Conservation (phyloP, 192 early-diverging fungal species). For the Lobulomyces angularis region DNA sequence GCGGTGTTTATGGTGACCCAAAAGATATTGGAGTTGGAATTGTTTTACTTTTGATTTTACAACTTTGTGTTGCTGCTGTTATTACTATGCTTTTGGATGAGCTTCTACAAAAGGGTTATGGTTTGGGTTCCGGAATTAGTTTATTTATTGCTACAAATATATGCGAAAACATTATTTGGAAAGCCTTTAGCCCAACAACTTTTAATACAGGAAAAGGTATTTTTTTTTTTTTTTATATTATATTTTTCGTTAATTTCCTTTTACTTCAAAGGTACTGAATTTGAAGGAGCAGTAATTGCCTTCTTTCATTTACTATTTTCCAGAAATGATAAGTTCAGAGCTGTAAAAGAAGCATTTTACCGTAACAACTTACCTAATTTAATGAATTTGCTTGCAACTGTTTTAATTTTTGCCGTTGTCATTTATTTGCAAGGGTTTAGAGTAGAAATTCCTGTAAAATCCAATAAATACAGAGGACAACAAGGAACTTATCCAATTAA, state of each 20-base stretch:
- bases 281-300: constrained; percentile 93
- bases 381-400: constrained; percentile 80
- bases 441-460: constrained; percentile 98
- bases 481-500: constrained; percentile 98
- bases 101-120: constrained; percentile 99
- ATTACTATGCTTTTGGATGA: constrained; percentile 98
- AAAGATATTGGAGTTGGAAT: constrained; percentile 94
- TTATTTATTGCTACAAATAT: constrained; percentile 99
- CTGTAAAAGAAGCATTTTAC: constrained; percentile 94
- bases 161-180: constrained; percentile 99
- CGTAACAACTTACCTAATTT: constrained; percentile 55
- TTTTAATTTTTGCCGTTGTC: constrained; percentile 53
- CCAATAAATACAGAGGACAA: constrained; percentile 88
- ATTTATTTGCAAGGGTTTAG: constrained; percentile 97
- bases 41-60: constrained; percentile 87
- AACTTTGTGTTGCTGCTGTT: constrained; percentile 90
- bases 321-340: constrained; percentile 91
- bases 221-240: neutral
- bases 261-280: constrained; percentile 60
- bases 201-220: constrained; percentile 89
- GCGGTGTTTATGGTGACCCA: constrained; percentile 93
- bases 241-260: constrained; percentile 5
- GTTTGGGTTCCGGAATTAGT: constrained; percentile 96
- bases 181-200: constrained; percentile 93
- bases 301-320: constrained; percentile 91